Evolutionary conservation across 768 basidiomycete species (phyloP).

Genomic region (Panus rudis): DNA sequence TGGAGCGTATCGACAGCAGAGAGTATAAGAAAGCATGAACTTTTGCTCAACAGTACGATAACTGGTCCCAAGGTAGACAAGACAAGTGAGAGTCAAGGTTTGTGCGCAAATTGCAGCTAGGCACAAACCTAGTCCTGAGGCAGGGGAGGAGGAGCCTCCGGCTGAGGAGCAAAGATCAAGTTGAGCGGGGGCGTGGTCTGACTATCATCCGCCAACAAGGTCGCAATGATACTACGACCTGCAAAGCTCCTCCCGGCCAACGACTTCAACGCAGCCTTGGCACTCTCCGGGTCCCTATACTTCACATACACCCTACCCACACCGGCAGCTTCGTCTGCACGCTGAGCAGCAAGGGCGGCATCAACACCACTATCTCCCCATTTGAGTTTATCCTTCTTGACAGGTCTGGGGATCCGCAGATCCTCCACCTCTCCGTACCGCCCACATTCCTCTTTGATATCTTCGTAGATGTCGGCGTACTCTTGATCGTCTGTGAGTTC

Average conservation of each 20-base stretch:
- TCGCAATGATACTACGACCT: constrained; percentile 82
- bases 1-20: no score
- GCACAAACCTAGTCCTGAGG: constrained; percentile 34
- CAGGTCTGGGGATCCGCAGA: constrained; percentile 81
- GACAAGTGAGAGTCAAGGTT: no score
- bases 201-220: constrained; percentile 75
- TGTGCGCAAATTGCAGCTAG: not conserved
- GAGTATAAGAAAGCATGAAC: no score
- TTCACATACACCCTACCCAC: constrained; percentile 96
- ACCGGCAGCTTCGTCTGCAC: constrained; percentile 82
- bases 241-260: constrained; percentile 88
- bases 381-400: constrained; percentile 78
- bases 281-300: constrained; percentile 56
- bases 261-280: constrained; percentile 68
- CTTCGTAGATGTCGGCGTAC: constrained; percentile 90
- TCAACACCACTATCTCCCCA: constrained; percentile 65
- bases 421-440: constrained; percentile 80
- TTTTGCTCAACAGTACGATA: no score
- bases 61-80: no score
- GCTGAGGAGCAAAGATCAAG: constrained; percentile 79
- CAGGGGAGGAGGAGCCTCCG: constrained; percentile 74
- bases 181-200: constrained; percentile 78
- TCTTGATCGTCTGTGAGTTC: constrained; percentile 88
- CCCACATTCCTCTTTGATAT: constrained; percentile 85
- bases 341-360: constrained; percentile 57